Base-by-base conservation (phyloP, 805 yeast species). In the Candida golubevii region DNA sequence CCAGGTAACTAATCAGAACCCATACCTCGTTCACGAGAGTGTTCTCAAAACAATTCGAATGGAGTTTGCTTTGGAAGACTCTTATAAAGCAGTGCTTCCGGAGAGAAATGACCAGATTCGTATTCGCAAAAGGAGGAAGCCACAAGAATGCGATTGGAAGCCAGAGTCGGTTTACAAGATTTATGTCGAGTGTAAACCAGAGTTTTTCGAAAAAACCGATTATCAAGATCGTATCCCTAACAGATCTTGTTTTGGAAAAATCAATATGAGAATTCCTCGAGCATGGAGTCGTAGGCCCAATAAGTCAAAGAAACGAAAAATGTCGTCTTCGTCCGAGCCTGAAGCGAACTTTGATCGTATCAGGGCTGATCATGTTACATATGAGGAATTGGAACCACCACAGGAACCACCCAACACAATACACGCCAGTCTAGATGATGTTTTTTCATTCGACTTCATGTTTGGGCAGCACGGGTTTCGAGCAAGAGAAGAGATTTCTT, bases 181-280 rank as follows among this genome's bases (percentile, higher is more conserved):
- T 14, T 52, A 41, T 26, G 57, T 50, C 13, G 54, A 49, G 29
- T 46, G 51, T 43, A 65, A 62, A 35, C 57, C 62, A 4, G 46
- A 39, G n/a, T 60, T 56, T 27, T 52, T 62, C 43, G 62, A 62
- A 37, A 59, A 55, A 42, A 53, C 66, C n/a, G 58, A 59, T 37
- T 64, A 61, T 42, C 57, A 53, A 28, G 60, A 57, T 35, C 46
- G 49, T 26, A 54, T 65, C 10, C 72, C 74, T 2, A 35, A 33
- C 12, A 45, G 49, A 11, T 65, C 69, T 2, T 66, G 73, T 47
- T 68, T 69, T 46, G 74, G 74, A 7, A 61, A 58, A 35, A 62
- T 69, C 33, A 68, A 67, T 48, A 69, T 69, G 74, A 53, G 74
- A 41, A 53, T 48, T 31, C 64, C 62, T 34, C 48, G 69, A 23